Base-by-base conservation (phyloP, 805 yeast genomes). In the Saccharomycopsis fermentans region DNA sequence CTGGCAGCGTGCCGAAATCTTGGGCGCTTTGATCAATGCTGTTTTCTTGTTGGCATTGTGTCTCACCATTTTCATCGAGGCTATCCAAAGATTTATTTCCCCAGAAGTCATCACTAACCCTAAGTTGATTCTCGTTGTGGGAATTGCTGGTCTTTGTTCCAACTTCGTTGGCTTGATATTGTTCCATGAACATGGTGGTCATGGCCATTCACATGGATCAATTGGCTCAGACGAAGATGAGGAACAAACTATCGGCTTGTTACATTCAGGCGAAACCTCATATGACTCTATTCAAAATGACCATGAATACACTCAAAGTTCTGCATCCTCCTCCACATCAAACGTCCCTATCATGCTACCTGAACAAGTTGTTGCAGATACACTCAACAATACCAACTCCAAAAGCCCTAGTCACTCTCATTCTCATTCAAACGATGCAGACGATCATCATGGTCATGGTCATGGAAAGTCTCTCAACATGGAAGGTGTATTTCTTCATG, bases 401-500 rank as follows among this genome's bases (percentile, higher is more conserved):
- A 27, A 35, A 29, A 24, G 26, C 29, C 21, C 29, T 59, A 63
- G 62, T 61, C 73, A 70, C 64, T 62, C 68, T 51, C 64, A 66
- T 56, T 27, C 58, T 2, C 55, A 52, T 19, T 21, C 52, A 1
- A 24, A 52, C 4, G 27, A 19, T 34, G 55, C n/a, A 47, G 60
- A 59, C 26, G 56, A 52, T 17, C 55, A 56, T 35, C 55, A 39
- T 21, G 63, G 60, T 17, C 61, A 62, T 36, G 67, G 69, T 56
- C 48, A 75, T 61, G 65, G 71, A 35, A 82, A 80, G 68, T 87
- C 96, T n/a, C 75, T 92, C 75, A 92, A 94, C 72, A 92, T 92
- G 97, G 91, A 89, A 66, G 99, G 99, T 63, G 97, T 92, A 2
- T 94, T 89, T 68, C 76, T 92, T 67, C 99, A 92, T 68, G 99